Evolutionary conservation across 2,329 filamentous ascomycete genomes (phyloP).

Genomic region (Juglanconis sp.): DNA sequence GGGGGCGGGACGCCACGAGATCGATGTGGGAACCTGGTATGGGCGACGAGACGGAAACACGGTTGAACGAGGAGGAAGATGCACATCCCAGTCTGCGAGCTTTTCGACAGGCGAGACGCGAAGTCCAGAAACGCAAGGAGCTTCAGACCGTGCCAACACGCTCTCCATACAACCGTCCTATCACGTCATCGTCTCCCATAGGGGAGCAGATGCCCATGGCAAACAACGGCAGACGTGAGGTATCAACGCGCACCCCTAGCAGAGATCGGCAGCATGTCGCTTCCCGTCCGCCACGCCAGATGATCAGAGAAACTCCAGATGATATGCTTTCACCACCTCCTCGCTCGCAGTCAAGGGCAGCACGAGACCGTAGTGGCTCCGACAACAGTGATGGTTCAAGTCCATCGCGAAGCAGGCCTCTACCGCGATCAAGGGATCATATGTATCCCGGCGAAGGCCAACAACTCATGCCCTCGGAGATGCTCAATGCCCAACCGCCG

Average conservation of each 20-base stretch:
- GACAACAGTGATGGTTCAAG: conserved; percentile 47
- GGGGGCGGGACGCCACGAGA: conserved; percentile 44
- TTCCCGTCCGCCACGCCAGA: conserved; percentile 42
- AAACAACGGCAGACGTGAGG: conserved; percentile 17
- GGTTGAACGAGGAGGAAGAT: conserved; percentile 33
- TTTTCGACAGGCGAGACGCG: conserved; percentile 55
- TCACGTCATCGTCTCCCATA: not conserved
- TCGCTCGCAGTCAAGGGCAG: conserved; percentile 32
- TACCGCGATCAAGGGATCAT: conserved; percentile 35
- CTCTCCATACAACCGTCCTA: not conserved
- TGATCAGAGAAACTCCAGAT: conserved; percentile 40
- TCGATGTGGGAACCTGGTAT: conserved; percentile 61
- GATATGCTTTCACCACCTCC: conserved; percentile 21
- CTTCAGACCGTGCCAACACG: conserved; percentile 45
- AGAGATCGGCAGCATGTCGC: conserved; percentile 39
- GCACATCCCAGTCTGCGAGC: conserved; percentile 51
- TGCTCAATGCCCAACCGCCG: conserved; percentile 27
- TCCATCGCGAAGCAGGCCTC: conserved; percentile 37
- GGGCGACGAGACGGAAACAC: conserved; percentile 27
- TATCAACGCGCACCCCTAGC: conserved; percentile 33
- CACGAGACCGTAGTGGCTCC: conserved; percentile 54
- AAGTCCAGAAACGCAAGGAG: conserved; percentile 55
- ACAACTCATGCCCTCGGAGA: conserved; percentile 14
- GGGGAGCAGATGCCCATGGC: not conserved
- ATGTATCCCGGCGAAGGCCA: conserved; percentile 36